These are phyloP conservation scores for Pichia manshurica DNA, from an alignment of 805 yeast species.

Conservation along the genomic window DNA sequence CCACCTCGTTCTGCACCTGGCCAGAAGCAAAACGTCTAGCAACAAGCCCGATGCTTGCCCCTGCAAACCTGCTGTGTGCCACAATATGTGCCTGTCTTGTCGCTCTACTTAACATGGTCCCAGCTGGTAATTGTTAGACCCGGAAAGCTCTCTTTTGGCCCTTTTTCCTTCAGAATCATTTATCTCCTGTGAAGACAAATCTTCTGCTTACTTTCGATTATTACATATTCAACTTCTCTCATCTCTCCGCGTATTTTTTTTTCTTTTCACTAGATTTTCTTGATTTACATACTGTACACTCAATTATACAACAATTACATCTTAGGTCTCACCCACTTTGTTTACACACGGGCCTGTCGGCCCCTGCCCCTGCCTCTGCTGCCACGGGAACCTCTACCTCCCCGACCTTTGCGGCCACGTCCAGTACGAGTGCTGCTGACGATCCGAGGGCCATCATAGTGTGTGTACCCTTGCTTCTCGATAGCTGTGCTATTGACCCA, in stretches of 20 bases:
- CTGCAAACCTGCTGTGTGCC: neutral
- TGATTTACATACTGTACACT: too few species aligned
- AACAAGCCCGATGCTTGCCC: neutral
- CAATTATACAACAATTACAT: neutral
- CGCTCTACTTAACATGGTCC: too few species aligned
- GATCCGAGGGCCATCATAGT: conserved; percentile 46
- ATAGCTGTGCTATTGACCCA: conserved; percentile 61
- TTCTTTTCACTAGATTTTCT: too few species aligned
- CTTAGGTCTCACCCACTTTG: neutral
- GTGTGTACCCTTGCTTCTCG: conserved; percentile 44
- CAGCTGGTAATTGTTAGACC: too few species aligned
- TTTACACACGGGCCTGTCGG: neutral
- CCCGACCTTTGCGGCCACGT: conserved; percentile 4
- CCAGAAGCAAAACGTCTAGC: neutral
- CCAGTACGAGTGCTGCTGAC: conserved; percentile 13
- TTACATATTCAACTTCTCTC: neutral
- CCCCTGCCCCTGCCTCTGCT: neutral
- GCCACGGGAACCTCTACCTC: neutral
- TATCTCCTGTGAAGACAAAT: too few species aligned
- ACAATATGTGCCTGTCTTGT: neutral
- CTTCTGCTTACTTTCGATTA: too few species aligned
- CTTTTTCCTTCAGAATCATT: too few species aligned
- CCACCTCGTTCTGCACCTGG: neutral
- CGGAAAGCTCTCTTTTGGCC: too few species aligned
- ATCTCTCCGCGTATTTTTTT: neutral